Evolutionary conservation across 2,329 filamentous ascomycete species (phyloP).

Genomic region (Exophiala dermatitidis): DNA sequence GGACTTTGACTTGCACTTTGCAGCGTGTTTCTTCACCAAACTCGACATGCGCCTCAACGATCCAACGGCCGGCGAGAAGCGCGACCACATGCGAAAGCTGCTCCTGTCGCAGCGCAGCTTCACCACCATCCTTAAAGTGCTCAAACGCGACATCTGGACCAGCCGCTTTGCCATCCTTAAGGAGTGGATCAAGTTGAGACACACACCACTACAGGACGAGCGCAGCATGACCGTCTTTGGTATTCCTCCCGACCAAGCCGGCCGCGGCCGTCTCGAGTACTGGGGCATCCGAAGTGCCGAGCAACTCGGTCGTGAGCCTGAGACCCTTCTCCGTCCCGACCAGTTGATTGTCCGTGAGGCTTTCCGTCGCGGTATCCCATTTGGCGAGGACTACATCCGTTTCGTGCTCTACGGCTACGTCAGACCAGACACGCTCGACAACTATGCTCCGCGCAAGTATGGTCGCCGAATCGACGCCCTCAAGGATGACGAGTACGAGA

Average conservation of each 20-base stretch:
- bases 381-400: constrained; percentile 20
- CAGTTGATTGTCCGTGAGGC: constrained; percentile 28
- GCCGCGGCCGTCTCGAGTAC: constrained; percentile 48
- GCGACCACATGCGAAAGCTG: constrained; percentile 47
- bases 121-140: constrained; percentile 50
- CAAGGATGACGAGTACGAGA: constrained; percentile 21
- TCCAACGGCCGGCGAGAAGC: constrained; percentile 48
- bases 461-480: constrained; percentile 16
- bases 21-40: constrained; percentile 62
- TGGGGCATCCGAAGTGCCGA: constrained; percentile 40
- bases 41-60: constrained; percentile 63
- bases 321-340: constrained; percentile 27
- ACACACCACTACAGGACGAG: constrained; percentile 31
- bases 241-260: constrained; percentile 48
- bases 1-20: constrained; percentile 53
- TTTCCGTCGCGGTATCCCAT: constrained; percentile 21
- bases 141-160: constrained; percentile 51
- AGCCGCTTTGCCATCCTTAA: constrained; percentile 47
- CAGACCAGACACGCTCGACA: constrained; percentile 46
- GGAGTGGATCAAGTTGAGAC: constrained; percentile 54
- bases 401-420: constrained; percentile 51
- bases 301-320: constrained; percentile 7
- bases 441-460: constrained; percentile 45
- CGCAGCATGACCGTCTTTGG: constrained; percentile 36
- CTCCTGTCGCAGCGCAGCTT: constrained; percentile 55